Base-by-base conservation (phyloP, 164 flowering plant genomes). In the Cinnamomum chago region DNA sequence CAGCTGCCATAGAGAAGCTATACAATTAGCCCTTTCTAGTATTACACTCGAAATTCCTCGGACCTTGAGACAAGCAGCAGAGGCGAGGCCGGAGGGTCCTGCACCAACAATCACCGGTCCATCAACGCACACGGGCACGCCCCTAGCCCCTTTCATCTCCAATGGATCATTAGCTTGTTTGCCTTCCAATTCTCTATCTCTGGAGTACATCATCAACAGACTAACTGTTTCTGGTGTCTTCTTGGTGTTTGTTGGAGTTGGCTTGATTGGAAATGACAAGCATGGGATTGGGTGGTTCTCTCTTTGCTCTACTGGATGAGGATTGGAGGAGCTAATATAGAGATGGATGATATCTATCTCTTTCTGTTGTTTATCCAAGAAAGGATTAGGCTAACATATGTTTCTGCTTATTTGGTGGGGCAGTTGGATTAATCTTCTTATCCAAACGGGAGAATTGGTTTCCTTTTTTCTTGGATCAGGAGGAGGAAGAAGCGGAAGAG, bases 31-130 rank as follows among this genome's bases (percentile, higher is more conserved):
- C 83, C 88, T 81, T 71, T 92, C 97, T 2, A 92, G 81, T 71
- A 92, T 83, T 74, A 92, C 64, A 68, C 86, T 78, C 0, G 88
- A 86, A 3, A 91, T 68, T 0, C 86, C 89, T 70, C 70, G 77
- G 13, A 81, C 76, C 70, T 86, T 86, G 5, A 92, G 88, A 67
- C 94, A 91, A 0, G 97, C 97, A 0, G 94, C 94, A 1, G 70
- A 80, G 1, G 97, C 97, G 0, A 92, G 84, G 1, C 97, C 97
- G 0, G 97, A 89, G 0, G 97, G 97, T 1, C 97, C 97, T 1
- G 95, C 94, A 0, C 97, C 97, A 4, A 92, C 87, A 14, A 92
- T 87, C 52, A 92, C 70, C 0, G 95, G 92, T 0, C 94, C 90
- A 0, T 79, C 79, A 5, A 87, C 89, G 78, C 79, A 75, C 5